These are phyloP conservation scores for Cryptococcus neoformans DNA, from an alignment of 1,284 basidiomycete species.

Conservation along the genomic window DNA sequence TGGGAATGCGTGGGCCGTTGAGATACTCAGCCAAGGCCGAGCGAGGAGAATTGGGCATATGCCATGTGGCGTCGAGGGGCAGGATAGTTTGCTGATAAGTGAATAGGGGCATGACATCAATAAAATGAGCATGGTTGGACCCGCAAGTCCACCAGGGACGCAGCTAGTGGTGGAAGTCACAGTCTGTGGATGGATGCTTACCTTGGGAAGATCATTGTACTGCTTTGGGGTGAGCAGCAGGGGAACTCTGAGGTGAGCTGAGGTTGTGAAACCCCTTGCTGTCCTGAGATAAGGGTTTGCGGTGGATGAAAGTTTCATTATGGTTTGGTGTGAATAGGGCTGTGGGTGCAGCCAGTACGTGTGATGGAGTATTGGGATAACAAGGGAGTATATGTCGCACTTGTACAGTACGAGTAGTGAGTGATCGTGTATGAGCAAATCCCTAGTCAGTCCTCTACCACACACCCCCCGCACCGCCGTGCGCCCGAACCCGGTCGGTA, in stretches of 20 bases:
- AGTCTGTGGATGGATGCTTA: slow-evolving; percentile 7
- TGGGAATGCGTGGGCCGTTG: slow-evolving; percentile 60
- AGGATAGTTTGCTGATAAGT: slow-evolving; percentile 27
- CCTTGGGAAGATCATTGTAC: slow-evolving; percentile 34
- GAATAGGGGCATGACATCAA: background rate
- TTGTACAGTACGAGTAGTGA: no score
- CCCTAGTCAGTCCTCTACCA: no score
- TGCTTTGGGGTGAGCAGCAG: slow-evolving; percentile 38
- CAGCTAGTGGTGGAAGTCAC: background rate
- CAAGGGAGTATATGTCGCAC: no score
- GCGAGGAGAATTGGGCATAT: slow-evolving; percentile 48
- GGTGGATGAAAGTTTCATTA: slow-evolving; percentile 10
- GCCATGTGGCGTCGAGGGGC: slow-evolving; percentile 48
- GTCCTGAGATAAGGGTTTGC: slow-evolving; percentile 2
- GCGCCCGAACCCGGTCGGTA: no score
- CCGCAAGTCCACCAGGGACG: background rate
- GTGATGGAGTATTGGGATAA: no score
- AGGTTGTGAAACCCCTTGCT: slow-evolving; percentile 8
- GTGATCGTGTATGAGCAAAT: no score
- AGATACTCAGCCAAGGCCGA: slow-evolving; percentile 42
- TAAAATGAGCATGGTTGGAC: background rate
- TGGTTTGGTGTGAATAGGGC: background rate
- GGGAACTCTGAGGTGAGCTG: slow-evolving; percentile 16
- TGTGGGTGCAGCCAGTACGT: no score
- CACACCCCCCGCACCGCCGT: no score